Base-by-base conservation (phyloP, 441 rosid species). In the Erodium trifolium region DNA sequence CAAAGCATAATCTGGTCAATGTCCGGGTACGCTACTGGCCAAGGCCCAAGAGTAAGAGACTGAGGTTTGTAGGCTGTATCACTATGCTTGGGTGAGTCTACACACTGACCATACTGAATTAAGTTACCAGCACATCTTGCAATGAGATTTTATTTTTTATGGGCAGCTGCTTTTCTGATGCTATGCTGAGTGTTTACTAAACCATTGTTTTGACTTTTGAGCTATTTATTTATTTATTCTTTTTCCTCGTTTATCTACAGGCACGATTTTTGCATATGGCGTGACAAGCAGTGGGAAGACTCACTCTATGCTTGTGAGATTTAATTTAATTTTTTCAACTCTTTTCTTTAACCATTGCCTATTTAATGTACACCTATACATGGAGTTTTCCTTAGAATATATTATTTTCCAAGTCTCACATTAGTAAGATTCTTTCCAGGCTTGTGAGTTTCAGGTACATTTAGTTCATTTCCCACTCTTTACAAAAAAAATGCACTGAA, bases 271-370 rank as follows among this genome's bases (percentile, higher is more conserved):
- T 82, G 99, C 99, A 57, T 95, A 95, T 78, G 99, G 99, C 63
- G 98, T 95, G 78, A 95, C 99, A 65, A 95, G 99, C 88, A 95
- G 99, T 75, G 99, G 99, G 81, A 95, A 95, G 82, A 95, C 99
- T 73, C 99, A 95, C 76, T 90, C 98, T 5, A 95, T 95, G 99
- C 98, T 90, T 86, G 99, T 95, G 82, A 88, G 93, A 77, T 76
- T 62, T 57, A 68, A 45, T 71, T 57, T 49, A 23, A 0, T 23
- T 23, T 62, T 55, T 18, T 55, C 19, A 55, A 16, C 23, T 45
- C 17, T 29, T 63, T 70, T 31, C 16, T 65, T 62, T 34, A 39
- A 60, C 57, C 67, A 5, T 60, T 75, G 5, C 64, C 39, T 59
- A 51, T 73, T 47, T 37, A 16, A 16, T 68, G 31, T 70, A 53